phyloP scores from a whole-genome alignment of 768 basidiomycete genomes.

The Suillus sp. region DNA sequence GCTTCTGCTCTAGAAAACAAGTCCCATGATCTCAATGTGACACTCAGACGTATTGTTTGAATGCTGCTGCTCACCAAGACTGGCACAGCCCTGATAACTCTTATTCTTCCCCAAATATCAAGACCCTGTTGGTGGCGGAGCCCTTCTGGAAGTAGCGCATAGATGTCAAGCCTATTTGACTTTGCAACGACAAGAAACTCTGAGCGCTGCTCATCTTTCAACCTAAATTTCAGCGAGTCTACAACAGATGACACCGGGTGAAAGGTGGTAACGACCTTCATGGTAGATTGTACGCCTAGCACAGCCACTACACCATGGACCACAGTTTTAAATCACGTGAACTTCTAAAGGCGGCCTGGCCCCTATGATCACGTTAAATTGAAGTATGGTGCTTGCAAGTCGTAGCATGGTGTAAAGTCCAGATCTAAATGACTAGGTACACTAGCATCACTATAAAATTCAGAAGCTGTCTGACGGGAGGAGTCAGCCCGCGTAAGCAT shows the following conservation, averaged over 20 bases:
- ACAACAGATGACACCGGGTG: conserved; percentile 74
- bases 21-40: not conserved
- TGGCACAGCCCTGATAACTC: conserved; percentile 56
- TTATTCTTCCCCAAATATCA: conserved; percentile 72
- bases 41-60: not conserved
- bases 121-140: conserved; percentile 58
- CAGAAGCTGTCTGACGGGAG: not conserved
- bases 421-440: not conserved
- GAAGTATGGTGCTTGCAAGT: not conserved
- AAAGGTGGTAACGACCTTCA: conserved; percentile 73
- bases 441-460: conserved; percentile 14
- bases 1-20: conserved; percentile 32
- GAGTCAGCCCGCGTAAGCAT: not conserved
- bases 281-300: conserved; percentile 18
- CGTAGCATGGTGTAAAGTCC: not conserved
- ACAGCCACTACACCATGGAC: not conserved
- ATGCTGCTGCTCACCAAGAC: conserved; percentile 45
- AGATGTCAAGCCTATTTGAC: conserved; percentile 66
- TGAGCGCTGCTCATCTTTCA: conserved; percentile 48
- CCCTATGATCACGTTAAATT: not conserved
- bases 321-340: not conserved
- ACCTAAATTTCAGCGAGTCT: conserved; percentile 65
- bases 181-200: conserved; percentile 75
- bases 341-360: not conserved
- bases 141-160: conserved; percentile 61